Conservation (phyloP, 2,329 filamentous ascomycete species). For the Exophiala lecanii-corni region DNA sequence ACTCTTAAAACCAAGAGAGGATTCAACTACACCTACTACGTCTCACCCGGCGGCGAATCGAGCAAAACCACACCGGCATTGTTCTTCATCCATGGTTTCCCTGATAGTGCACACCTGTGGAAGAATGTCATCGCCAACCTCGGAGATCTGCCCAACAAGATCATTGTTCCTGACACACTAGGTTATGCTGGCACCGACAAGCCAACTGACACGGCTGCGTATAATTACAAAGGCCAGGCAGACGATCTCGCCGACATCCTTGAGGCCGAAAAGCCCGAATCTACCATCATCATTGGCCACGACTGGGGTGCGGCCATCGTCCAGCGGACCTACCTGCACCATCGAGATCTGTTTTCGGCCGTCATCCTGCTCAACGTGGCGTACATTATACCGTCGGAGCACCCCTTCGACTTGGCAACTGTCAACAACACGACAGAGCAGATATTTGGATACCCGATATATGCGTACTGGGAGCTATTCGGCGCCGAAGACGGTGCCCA, state of each 20-base stretch:
- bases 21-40: constrained; percentile 41
- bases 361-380: constrained; percentile 41
- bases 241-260: constrained; percentile 41
- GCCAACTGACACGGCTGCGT: constrained; percentile 35
- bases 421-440: constrained; percentile 32
- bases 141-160: constrained; percentile 36
- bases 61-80: constrained; percentile 31
- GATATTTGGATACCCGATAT: constrained; percentile 35
- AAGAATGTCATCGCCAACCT: constrained; percentile 38
- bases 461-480: constrained; percentile 47
- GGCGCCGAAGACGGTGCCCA: constrained; percentile 35
- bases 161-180: constrained; percentile 38
- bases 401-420: constrained; percentile 35
- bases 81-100: constrained; percentile 48
- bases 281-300: constrained; percentile 44
- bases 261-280: constrained; percentile 33
- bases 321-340: constrained; percentile 40
- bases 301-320: constrained; percentile 46
- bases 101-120: constrained; percentile 46
- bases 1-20: constrained; percentile 13
- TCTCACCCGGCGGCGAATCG: constrained; percentile 22
- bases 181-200: constrained; percentile 40
- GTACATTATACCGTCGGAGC: constrained; percentile 35
- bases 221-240: constrained; percentile 36
- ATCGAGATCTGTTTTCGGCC: constrained; percentile 39